A percentile compares a stretch with the other conserved stretches of the same genome.
Evolutionary conservation across 169 alveolate genomes (phyloP).

Genomic region (Cryptosporidium ubiquitum): DNA sequence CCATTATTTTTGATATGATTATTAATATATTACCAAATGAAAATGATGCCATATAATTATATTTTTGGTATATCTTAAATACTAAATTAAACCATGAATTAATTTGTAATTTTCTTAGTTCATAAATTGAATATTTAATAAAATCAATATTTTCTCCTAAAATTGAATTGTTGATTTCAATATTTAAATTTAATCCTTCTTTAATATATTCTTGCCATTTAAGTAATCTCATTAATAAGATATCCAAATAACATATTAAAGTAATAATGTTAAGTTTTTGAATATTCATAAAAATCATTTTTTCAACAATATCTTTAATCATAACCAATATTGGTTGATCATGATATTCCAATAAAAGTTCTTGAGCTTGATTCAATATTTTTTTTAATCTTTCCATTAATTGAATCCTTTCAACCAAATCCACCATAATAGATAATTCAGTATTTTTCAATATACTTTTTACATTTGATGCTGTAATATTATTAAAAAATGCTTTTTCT

Average conservation of each 20-base stretch:
- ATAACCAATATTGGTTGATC: slow-evolving; percentile 28
- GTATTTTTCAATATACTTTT: background rate
- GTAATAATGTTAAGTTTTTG: background rate
- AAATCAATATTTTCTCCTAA: background rate
- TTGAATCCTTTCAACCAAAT: background rate
- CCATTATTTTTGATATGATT: slow-evolving; percentile 15
- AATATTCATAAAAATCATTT: slow-evolving; percentile 6
- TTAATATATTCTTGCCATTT: slow-evolving; percentile 55
- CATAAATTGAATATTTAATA: background rate
- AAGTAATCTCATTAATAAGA: slow-evolving; percentile 6
- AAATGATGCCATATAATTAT: slow-evolving; percentile 24
- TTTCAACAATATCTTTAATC: slow-evolving; percentile 33
- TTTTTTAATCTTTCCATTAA: slow-evolving; percentile 1
- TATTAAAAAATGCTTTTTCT: too few species aligned
- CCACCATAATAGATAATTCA: background rate
- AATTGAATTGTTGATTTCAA: slow-evolving; percentile 3
- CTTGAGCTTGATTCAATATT: background rate
- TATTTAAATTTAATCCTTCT: slow-evolving; percentile 40
- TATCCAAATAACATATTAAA: slow-evolving; percentile 36
- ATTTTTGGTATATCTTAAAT: slow-evolving; percentile 18
- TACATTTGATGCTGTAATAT: too few species aligned
- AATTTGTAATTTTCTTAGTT: slow-evolving; percentile 24
- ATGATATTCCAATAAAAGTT: slow-evolving; percentile 11
- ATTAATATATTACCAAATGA: slow-evolving; percentile 39
- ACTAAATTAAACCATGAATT: slow-evolving; percentile 30